Percentiles rank a stretch among this genome's conserved stretches.
Evolutionary conservation across 2,329 filamentous ascomycete genomes (phyloP).

Genomic region (Talaromyces sp.): DNA sequence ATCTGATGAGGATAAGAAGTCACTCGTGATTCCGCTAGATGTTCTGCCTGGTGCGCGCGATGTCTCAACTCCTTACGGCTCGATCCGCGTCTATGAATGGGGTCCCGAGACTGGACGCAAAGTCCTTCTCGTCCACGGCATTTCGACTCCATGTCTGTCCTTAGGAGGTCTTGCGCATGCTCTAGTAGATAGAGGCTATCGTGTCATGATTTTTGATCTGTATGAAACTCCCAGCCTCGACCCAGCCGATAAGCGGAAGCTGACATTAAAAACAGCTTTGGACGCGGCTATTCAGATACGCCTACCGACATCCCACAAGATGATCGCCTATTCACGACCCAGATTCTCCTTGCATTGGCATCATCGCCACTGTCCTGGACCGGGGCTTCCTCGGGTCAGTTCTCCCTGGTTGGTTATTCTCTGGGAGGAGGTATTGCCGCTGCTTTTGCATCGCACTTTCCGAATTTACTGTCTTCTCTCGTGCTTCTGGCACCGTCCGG

Average conservation of each 20-base stretch:
- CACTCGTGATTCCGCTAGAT: slow-evolving; percentile 61
- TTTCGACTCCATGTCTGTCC: slow-evolving; percentile 69
- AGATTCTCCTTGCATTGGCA: slow-evolving; percentile 64
- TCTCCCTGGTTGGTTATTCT: slow-evolving; percentile 72
- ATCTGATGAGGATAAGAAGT: slow-evolving; percentile 30
- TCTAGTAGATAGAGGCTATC: slow-evolving; percentile 60
- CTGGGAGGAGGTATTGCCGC: slow-evolving; percentile 70
- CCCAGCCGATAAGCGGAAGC: background rate
- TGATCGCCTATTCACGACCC: slow-evolving; percentile 64
- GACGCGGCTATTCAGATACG: slow-evolving; percentile 70
- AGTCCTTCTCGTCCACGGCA: slow-evolving; percentile 72
- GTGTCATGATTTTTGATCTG: slow-evolving; percentile 72
- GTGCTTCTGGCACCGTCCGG: slow-evolving; percentile 75
- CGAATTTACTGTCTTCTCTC: slow-evolving; percentile 61
- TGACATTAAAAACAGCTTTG: slow-evolving; percentile 32
- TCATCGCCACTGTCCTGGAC: slow-evolving; percentile 68
- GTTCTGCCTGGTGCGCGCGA: slow-evolving; percentile 58
- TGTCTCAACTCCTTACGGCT: slow-evolving; percentile 58
- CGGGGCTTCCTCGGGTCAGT: slow-evolving; percentile 43
- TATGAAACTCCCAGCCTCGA: slow-evolving; percentile 14
- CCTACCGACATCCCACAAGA: slow-evolving; percentile 64
- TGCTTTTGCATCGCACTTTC: slow-evolving; percentile 64
- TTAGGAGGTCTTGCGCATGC: slow-evolving; percentile 60
- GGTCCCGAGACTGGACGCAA: slow-evolving; percentile 66
- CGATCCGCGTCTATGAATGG: slow-evolving; percentile 71